Evolutionary conservation across 306 rosid genomes (phyloP), one percentile per base, ranked within the genome.

Genomic region (Cyamopsis tetragonoloba): DNA sequence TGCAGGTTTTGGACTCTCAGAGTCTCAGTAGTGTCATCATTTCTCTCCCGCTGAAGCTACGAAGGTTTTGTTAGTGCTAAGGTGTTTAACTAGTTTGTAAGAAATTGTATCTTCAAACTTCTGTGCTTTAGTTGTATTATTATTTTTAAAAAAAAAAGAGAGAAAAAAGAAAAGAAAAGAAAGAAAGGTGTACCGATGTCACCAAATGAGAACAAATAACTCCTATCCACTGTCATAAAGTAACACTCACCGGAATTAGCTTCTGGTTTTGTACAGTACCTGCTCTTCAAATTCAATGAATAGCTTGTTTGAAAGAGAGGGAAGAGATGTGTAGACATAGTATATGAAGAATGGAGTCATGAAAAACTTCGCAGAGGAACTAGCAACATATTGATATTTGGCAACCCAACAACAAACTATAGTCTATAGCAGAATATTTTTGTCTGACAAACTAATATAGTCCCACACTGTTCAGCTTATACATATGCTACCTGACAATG

Each of bases 1-100:
- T 73, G 34, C 70, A 77, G 14, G 46, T 76, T 57, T 65, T 49
- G 53, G 81, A 82, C 61, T 35, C 81, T 30, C 64, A 26, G 2
- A 82, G 65, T 35, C 81, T 30, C 64, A 26, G 2, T 75, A 70
- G 64, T 32, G 73, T 6, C 51, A 31, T 68, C 22, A 54, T 34
- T 50, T 27, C 56, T 63, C 41, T 17, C 26, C 26, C 24, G 11
- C 48, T 3, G 35, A 24, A 27, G n/a, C 38, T 34, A 43, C 23
- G 4, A 7, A 60, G 15, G 62, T 28, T 24, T 19, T 56, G 48
- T 41, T 31, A 39, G 57, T 67, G 30, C 32, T 60, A 14, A 41
- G 14, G 18, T 38, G 43, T 35, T 42, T 18, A 24, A 31, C 11
- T 42, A 23, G 71, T 60, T 24, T 37, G 31, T 7, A 14, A 24